Percentiles rank a stretch among this genome's conserved stretches.
Evolutionary conservation across 1,139 yeast genomes (phyloP).

Genomic region (Magnusiomyces fungicola): DNA sequence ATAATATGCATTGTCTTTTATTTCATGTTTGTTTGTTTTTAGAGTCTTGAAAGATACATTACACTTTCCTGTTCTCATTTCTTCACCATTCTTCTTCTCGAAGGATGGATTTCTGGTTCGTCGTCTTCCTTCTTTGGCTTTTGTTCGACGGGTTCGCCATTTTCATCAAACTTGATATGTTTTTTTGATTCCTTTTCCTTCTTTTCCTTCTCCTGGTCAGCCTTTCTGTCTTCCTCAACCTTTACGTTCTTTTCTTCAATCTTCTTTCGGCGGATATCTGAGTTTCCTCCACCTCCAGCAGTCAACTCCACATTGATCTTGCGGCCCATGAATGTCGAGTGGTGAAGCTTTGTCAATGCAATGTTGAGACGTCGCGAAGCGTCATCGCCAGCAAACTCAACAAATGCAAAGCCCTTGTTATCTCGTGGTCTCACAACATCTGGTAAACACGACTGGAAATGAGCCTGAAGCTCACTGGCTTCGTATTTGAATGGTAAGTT

Average conservation of each 20-base stretch:
- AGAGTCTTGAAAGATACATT: no score
- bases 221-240: constrained; percentile 37
- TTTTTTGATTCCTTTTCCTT: constrained; percentile 18
- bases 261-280: constrained; percentile 59
- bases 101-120: constrained; percentile 48
- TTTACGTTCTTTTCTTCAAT: constrained; percentile 72
- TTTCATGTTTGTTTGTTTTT: no score
- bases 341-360: constrained; percentile 70
- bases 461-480: constrained; percentile 56
- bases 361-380: constrained; percentile 65
- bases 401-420: constrained; percentile 83
- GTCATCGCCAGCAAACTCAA: constrained; percentile 66
- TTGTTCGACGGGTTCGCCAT: neutral
- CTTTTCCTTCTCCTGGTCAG: constrained; percentile 43
- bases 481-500: constrained; percentile 72
- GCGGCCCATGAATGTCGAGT: constrained; percentile 55
- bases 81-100: constrained; percentile 30
- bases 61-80: neutral
- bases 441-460: constrained; percentile 69
- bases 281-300: constrained; percentile 97
- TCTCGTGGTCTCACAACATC: constrained; percentile 67
- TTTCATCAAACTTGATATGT: constrained; percentile 4
- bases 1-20: no score
- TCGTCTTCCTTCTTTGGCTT: constrained; percentile 4
- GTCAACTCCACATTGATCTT: constrained; percentile 92